Percentiles rank a stretch among this genome's conserved stretches.
Conservation (phyloP, 2,329 filamentous ascomycete species). For the Madurella fahalii region DNA sequence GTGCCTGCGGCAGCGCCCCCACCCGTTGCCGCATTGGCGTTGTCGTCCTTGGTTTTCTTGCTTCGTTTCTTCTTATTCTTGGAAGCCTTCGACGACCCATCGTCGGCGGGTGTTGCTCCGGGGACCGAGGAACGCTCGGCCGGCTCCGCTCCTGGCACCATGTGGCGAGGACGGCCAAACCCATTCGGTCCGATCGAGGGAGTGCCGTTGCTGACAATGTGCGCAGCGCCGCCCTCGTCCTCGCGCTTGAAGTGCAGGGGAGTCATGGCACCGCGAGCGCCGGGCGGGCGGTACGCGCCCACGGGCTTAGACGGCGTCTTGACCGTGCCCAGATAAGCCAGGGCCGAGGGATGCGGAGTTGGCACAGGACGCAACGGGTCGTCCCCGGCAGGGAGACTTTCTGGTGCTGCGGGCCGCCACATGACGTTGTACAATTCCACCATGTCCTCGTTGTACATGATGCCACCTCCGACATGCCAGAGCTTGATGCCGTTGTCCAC, state of each 20-base stretch:
- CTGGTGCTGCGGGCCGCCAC: conserved; percentile 74
- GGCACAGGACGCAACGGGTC: conserved; percentile 74
- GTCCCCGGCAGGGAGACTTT: conserved; percentile 50
- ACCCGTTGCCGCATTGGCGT: conserved; percentile 45
- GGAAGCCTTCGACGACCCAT: conserved; percentile 79
- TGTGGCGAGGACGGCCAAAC: conserved; percentile 72
- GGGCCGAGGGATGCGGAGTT: conserved; percentile 74
- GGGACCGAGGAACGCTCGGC: conserved; percentile 60
- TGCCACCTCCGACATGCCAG: conserved; percentile 81
- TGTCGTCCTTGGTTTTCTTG: conserved; percentile 82
- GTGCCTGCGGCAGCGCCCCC: conserved; percentile 29
- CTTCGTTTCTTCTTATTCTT: conserved; percentile 99
- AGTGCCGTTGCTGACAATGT: conserved; percentile 72
- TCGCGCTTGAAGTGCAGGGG: conserved; percentile 96
- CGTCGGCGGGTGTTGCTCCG: conserved; percentile 65
- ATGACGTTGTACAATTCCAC: conserved; percentile 85
- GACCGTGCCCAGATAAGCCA: conserved; percentile 74
- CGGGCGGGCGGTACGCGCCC: conserved; percentile 93
- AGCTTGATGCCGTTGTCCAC: conserved; percentile 96
- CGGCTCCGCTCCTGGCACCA: conserved; percentile 82
- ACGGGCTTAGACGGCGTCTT: conserved; percentile 96
- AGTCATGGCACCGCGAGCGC: conserved; percentile 82
- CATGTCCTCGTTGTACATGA: conserved; percentile 97
- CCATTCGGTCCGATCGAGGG: conserved; percentile 69
- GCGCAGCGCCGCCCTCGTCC: conserved; percentile 87